These are phyloP conservation scores for Puccinia polysora DNA, from an alignment of 1,284 basidiomycete genomes.

Conservation along the genomic window DNA sequence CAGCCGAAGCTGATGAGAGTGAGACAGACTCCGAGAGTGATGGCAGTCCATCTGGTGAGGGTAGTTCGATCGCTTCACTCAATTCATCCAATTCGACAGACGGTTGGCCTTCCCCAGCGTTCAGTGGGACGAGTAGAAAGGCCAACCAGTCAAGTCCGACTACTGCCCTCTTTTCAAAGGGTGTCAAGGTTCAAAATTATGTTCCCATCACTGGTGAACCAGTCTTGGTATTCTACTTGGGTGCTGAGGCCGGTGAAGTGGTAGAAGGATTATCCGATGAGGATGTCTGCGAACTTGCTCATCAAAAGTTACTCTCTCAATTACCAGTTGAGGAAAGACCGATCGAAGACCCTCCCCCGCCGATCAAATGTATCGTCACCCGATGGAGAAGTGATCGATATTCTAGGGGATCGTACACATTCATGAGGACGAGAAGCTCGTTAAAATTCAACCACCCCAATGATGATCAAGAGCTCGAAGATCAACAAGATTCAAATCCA, in stretches of 20 bases:
- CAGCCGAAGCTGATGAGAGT: constrained; percentile 42
- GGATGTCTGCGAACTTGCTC: constrained; percentile 49
- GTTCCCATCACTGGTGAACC: constrained; percentile 47
- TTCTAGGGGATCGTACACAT: constrained; percentile 49
- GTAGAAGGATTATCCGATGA: constrained; percentile 50
- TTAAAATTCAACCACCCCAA: constrained; percentile 20
- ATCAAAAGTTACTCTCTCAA: constrained; percentile 46
- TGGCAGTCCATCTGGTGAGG: neutral
- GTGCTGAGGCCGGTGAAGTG: constrained; percentile 49
- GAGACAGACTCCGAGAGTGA: constrained; percentile 40
- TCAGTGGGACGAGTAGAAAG: neutral
- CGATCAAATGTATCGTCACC: constrained; percentile 47
- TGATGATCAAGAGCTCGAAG: constrained; percentile 46
- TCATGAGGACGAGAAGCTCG: constrained; percentile 45
- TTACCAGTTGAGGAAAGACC: constrained; percentile 32
- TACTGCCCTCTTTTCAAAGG: constrained; percentile 45
- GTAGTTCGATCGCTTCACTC: constrained; percentile 2
- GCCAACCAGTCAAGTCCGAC: neutral
- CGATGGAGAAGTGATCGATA: constrained; percentile 49
- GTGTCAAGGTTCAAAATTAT: constrained; percentile 48
- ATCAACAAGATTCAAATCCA: constrained; percentile 48
- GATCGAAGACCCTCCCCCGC: constrained; percentile 21
- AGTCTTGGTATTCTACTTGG: constrained; percentile 52
- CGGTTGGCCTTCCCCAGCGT: constrained; percentile 16
- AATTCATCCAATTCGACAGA: constrained; percentile 45